Base-by-base conservation (phyloP, 2,329 filamentous ascomycete species). In the Elsinoe batatas region DNA sequence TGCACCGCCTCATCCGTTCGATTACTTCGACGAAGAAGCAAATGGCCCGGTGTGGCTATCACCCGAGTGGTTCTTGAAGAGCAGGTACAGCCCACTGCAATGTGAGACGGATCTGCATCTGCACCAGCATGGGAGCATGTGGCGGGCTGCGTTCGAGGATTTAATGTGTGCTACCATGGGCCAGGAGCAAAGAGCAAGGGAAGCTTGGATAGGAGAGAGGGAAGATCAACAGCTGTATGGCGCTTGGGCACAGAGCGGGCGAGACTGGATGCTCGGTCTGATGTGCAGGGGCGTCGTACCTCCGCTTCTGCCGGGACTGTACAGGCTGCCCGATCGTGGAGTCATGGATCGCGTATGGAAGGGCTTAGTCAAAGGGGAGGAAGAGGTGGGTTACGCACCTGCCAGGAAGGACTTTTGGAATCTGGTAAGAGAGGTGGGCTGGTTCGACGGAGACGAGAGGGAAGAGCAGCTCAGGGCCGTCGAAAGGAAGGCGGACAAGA, bases 141-240 rank as follows among this genome's bases (percentile, higher is more conserved):
- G 79, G 79, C 72, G 77, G 13, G 75, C 77, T 51, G 80, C 80
- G 0, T 83, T 81, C 60, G 79, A 82, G 61, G 80, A 84, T 61
- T 71, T 83, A 8, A 60, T 83, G 13, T 72, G 72, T 47, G 68
- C 78, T 2, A 69, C 64, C 2, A 58, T 69, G 2, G 67, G 65
- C 44, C 68, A 67, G 40, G 54, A 56, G 17, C 53, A 53, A 49
- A 18, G 35, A 4, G 58, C 58, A 3, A 18, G 53, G n/a, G 54
- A 58, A 13, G 58, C 56, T 10, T 60, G 58, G 58, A 44, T 53
- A 22, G 58, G 56, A 15, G 33, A 44, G 37, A 42, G 38, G 11
- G 53, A 58, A 11, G 56, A 58, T 13, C 56, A 58, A 30, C 46
- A 26, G 17, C 40, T 58, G 11, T 60, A 60, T 53, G 53, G 33